Conservation (phyloP, 2,329 filamentous ascomycete genomes). For the Bipolaris gigantea region DNA sequence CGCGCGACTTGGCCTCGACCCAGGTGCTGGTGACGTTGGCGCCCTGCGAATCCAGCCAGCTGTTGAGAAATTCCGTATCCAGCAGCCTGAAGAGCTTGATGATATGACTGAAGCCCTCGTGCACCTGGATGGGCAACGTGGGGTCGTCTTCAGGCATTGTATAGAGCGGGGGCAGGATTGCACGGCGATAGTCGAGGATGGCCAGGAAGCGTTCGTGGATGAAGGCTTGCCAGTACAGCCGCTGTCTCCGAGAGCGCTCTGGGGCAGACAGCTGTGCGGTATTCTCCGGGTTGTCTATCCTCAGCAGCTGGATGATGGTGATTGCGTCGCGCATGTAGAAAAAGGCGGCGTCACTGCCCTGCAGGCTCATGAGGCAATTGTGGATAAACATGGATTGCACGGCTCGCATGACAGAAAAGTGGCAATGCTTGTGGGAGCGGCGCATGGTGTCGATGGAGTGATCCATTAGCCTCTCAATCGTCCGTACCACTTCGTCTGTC, state of each 20-base stretch:
- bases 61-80: slow-evolving; percentile 49
- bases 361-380: slow-evolving; percentile 55
- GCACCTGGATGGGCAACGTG: slow-evolving; percentile 44
- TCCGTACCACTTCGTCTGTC: slow-evolving; percentile 37
- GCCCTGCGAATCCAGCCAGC: slow-evolving; percentile 49
- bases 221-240: slow-evolving; percentile 60
- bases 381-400: slow-evolving; percentile 59
- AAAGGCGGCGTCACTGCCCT: slow-evolving; percentile 54
- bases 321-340: slow-evolving; percentile 56
- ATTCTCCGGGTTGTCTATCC: slow-evolving; percentile 47
- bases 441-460: slow-evolving; percentile 44
- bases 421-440: slow-evolving; percentile 45
- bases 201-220: slow-evolving; percentile 61
- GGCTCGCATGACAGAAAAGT: slow-evolving; percentile 50
- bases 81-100: slow-evolving; percentile 52
- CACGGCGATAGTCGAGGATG: slow-evolving; percentile 54
- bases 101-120: slow-evolving; percentile 50
- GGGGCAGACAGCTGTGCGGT: slow-evolving; percentile 37
- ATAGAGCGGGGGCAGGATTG: slow-evolving; percentile 46
- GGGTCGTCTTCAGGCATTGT: slow-evolving; percentile 47
- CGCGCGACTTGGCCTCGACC: slow-evolving; percentile 51
- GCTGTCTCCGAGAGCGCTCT: slow-evolving; percentile 50
- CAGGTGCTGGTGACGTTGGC: slow-evolving; percentile 45
- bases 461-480: slow-evolving; percentile 40
- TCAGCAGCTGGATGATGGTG: slow-evolving; percentile 44